Percentiles rank a stretch among this genome's conserved stretches.
Conservation (phyloP, 257 asterid genomes). For the Anisodus tanguticus region DNA sequence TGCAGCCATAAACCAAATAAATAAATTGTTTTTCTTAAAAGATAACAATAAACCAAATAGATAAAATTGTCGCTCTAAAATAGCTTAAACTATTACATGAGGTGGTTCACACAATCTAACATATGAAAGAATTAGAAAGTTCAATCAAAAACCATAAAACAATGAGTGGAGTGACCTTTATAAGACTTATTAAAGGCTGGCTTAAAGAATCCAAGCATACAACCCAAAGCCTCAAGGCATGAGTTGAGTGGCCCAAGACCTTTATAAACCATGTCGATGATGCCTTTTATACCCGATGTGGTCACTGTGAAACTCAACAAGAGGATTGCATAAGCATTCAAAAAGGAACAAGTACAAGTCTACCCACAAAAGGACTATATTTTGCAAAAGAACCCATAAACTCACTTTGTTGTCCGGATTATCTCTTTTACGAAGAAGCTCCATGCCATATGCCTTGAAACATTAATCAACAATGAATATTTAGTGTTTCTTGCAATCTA, state of each 20-base stretch:
- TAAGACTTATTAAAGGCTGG: background rate
- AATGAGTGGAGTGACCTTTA: background rate
- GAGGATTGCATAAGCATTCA: slow-evolving; percentile 7
- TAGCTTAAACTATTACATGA: background rate
- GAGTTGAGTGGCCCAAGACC: background rate
- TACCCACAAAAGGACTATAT: slow-evolving; percentile 12
- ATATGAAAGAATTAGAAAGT: slow-evolving; percentile 18
- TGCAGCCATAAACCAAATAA: background rate
- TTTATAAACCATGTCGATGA: background rate
- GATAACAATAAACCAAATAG: background rate
- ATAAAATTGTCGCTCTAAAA: background rate
- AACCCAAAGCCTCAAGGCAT: background rate
- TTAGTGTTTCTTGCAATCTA: background rate
- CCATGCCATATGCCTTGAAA: slow-evolving; percentile 58
- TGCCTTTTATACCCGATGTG: background rate
- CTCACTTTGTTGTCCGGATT: slow-evolving; percentile 53
- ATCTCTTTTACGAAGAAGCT: slow-evolving; percentile 49
- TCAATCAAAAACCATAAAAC: slow-evolving; percentile 24
- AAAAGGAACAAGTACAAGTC: background rate
- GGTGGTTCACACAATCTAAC: background rate
- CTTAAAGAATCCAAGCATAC: background rate
- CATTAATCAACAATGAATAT: slow-evolving; percentile 21
- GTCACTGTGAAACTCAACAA: background rate
- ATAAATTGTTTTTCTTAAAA: background rate
- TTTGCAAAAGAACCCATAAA: slow-evolving; percentile 16